phyloP scores from a whole-genome alignment of 768 basidiomycete species.

The Phallus indusiatus region DNA sequence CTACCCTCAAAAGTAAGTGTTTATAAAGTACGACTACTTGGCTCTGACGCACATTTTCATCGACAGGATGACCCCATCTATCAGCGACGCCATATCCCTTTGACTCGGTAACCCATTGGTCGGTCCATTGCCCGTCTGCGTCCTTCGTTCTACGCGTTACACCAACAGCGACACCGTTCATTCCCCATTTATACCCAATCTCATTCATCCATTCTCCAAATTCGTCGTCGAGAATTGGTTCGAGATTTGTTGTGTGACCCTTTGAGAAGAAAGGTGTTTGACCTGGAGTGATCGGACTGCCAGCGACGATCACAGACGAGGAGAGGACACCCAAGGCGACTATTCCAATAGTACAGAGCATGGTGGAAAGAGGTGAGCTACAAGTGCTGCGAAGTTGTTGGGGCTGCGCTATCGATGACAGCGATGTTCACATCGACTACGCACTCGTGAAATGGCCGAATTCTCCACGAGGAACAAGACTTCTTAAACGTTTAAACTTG shows the following conservation, averaged over 20 bases:
- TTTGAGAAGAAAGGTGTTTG: no score
- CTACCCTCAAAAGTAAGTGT: constrained; percentile 13
- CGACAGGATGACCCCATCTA: constrained; percentile 1
- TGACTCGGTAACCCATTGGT: constrained; percentile 2
- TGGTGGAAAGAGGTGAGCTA: no score
- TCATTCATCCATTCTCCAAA: not conserved
- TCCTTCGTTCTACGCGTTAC: not conserved
- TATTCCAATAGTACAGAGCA: no score
- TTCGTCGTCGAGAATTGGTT: not conserved
- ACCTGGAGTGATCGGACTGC: no score
- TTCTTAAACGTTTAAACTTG: no score
- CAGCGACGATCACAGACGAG: no score
- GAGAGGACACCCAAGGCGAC: no score
- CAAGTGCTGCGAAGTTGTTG: no score
- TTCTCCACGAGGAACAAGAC: no score
- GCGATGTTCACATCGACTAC: no score
- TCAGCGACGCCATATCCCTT: constrained; percentile 2
- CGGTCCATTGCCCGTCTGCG: not conserved
- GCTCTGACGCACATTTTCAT: not conserved
- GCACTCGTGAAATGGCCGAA: no score
- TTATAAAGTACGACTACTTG: not conserved
- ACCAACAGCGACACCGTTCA: constrained; percentile 7
- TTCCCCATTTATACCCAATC: not conserved
- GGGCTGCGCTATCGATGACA: no score
- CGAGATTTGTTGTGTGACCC: not conserved